Evolutionary conservation across 2,329 filamentous ascomycete genomes (phyloP).

Genomic region (Dactylellina parvicollis): DNA sequence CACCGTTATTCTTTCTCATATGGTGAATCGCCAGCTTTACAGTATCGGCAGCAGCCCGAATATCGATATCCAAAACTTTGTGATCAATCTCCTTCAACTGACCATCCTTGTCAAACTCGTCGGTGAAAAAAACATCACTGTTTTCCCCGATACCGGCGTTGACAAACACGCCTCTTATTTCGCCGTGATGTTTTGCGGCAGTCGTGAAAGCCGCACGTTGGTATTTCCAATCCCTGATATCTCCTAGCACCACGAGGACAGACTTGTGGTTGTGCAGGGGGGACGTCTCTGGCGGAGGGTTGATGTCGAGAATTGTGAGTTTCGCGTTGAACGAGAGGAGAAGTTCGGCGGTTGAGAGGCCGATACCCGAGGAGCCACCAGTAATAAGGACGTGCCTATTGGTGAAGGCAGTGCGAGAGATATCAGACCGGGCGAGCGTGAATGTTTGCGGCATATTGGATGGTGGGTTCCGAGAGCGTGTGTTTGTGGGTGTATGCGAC

Average conservation of each 20-base stretch:
- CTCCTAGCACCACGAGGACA: slow-evolving; percentile 62
- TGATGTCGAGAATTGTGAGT: slow-evolving; percentile 62
- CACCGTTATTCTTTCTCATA: slow-evolving; percentile 61
- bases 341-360: slow-evolving; percentile 61
- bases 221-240: slow-evolving; percentile 64
- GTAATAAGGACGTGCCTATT: slow-evolving; percentile 52
- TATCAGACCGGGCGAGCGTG: slow-evolving; percentile 30
- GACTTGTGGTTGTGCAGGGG: slow-evolving; percentile 56
- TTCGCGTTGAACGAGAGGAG: slow-evolving; percentile 62
- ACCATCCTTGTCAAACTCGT: slow-evolving; percentile 62
- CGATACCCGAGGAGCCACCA: slow-evolving; percentile 52
- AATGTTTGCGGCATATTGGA: slow-evolving; percentile 40
- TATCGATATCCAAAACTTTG: slow-evolving; percentile 63
- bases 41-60: slow-evolving; percentile 64
- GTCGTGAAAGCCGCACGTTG: slow-evolving; percentile 64
- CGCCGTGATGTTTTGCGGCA: slow-evolving; percentile 62
- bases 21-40: slow-evolving; percentile 65
- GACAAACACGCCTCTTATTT: slow-evolving; percentile 65
- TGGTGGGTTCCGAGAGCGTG: background rate
- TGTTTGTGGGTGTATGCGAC: background rate
- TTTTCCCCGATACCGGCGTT: slow-evolving; percentile 66
- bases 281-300: slow-evolving; percentile 60
- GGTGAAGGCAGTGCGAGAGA: slow-evolving; percentile 28
- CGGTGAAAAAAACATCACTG: slow-evolving; percentile 65
- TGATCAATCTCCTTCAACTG: slow-evolving; percentile 64